Evolutionary conservation across 108 stramenopile genomes (phyloP), one percentile per base, ranked within the genome.

Genomic region (Bacterosira constricta): DNA sequence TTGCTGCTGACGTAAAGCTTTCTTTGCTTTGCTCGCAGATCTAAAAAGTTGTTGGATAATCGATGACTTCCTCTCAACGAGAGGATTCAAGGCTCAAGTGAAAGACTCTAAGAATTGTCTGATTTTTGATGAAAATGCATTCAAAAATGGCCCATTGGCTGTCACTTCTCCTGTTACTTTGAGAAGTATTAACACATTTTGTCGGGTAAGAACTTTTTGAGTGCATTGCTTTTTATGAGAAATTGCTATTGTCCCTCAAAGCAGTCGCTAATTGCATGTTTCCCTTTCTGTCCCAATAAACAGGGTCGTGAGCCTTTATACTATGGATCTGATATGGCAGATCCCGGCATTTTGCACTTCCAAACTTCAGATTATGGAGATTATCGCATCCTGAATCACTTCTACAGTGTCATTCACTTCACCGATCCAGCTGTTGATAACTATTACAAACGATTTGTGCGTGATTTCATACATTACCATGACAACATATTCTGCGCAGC

Each of bases 401-500:
- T 90, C 35, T 97, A 97, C 66, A 52, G 66, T 20, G 75, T 86
- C 31, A 69, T 92, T 7, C 80, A 90, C 63, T 96, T 95, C 58
- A 89, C 86, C 0, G 82, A 95, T 75, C 85, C 90, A 36, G 66
- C 65, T 6, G 77, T 88, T 56, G 90, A 86, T 51, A 82, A 86
- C 57, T 91, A 85, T 63, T 88, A 71, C 64, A 87, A 90, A 73
- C 84, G 96, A 6, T 92, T 96, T 47, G 86, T 96, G 1, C 76
- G 96, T 45, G 96, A 96, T 67, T 89, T 79, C 51, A 74, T 97
- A 54, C 87, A 88, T 60, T 95, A 95, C 80, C 77, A 79, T 39
- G 93, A 95, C 68, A 65, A 83, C 38, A 89, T 97, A 15, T 91
- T 84, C 55, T 97, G 96, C 59, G 88, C 89, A 15, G 96, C 94